A percentile compares a stretch with the other conserved stretches of the same genome.
Conservation (phyloP, 2,329 filamentous ascomycete genomes). For the Claviceps arundinis region DNA sequence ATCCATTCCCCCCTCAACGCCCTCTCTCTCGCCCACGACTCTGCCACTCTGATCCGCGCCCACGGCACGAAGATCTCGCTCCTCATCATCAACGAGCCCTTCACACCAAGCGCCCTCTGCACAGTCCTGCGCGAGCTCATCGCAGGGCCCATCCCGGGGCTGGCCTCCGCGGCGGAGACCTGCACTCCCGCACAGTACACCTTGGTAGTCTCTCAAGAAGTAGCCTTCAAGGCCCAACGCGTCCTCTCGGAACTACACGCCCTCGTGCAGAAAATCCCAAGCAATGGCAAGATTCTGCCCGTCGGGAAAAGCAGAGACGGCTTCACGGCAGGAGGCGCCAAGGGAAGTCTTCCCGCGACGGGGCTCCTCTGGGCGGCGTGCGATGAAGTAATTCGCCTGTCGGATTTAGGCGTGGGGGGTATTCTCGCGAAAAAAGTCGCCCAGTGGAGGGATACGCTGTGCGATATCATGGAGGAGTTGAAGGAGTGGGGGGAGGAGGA, state of each 20-base stretch:
- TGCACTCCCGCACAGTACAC: slow-evolving; percentile 52
- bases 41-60: slow-evolving; percentile 60
- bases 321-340: slow-evolving; percentile 26
- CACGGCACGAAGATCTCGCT: slow-evolving; percentile 82
- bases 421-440: slow-evolving; percentile 59
- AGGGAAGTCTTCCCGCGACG: slow-evolving; percentile 49
- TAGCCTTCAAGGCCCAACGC: slow-evolving; percentile 43
- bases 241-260: slow-evolving; percentile 49
- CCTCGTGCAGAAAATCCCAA: slow-evolving; percentile 47
- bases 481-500: slow-evolving; percentile 77
- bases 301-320: slow-evolving; percentile 10
- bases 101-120: slow-evolving; percentile 63
- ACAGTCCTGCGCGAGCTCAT: slow-evolving; percentile 62
- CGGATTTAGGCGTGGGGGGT: slow-evolving; percentile 53
- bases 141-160: slow-evolving; percentile 56
- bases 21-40: slow-evolving; percentile 57
- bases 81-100: slow-evolving; percentile 74
- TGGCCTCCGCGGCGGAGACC: slow-evolving; percentile 57
- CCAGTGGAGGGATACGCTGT: slow-evolving; percentile 59
- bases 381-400: slow-evolving; percentile 54
- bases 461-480: slow-evolving; percentile 74
- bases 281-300: slow-evolving; percentile 40
- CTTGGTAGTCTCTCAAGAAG: slow-evolving; percentile 46
- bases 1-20: slow-evolving; percentile 30
- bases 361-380: slow-evolving; percentile 76